Conservation (phyloP, 345 rosid genomes). For the Salix udensis region DNA sequence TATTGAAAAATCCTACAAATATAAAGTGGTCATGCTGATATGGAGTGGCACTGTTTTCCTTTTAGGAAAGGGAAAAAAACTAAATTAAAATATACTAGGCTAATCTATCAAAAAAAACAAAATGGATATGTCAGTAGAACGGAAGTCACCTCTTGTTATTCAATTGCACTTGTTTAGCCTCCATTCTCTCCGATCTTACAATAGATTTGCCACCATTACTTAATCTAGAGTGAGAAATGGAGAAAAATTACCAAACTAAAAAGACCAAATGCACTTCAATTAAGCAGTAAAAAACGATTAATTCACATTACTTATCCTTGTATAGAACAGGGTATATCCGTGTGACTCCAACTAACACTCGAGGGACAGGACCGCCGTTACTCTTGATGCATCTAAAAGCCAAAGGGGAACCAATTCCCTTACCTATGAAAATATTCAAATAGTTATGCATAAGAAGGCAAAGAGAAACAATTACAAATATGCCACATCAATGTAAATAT, state of each 20-base stretch:
- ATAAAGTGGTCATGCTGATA: background rate
- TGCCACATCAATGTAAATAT: slow-evolving; percentile 8
- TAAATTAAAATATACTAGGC: background rate
- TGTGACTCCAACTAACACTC: slow-evolving; percentile 75
- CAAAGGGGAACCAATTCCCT: slow-evolving; percentile 60
- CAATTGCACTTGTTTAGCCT: slow-evolving; percentile 49
- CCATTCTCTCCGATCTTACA: slow-evolving; percentile 86
- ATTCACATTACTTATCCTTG: slow-evolving; percentile 70
- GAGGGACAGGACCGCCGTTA: slow-evolving; percentile 79
- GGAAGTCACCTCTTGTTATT: slow-evolving; percentile 44
- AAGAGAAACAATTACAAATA: slow-evolving; percentile 11
- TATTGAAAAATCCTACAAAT: background rate
- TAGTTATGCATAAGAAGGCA: slow-evolving; percentile 18
- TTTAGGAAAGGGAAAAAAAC: background rate
- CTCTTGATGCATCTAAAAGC: slow-evolving; percentile 87
- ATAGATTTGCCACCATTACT: slow-evolving; percentile 52
- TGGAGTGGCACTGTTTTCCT: background rate
- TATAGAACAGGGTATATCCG: slow-evolving; percentile 82
- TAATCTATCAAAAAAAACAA: background rate
- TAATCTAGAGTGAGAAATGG: slow-evolving; percentile 40
- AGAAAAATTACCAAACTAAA: slow-evolving; percentile 1
- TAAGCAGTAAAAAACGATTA: slow-evolving; percentile 9
- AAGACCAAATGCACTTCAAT: slow-evolving; percentile 8
- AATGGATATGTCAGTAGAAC: background rate
- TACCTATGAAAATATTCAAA: slow-evolving; percentile 49